These are phyloP conservation scores for Botrytis elliptica DNA, from an alignment of 2,329 filamentous ascomycete genomes.

Conservation along the genomic window DNA sequence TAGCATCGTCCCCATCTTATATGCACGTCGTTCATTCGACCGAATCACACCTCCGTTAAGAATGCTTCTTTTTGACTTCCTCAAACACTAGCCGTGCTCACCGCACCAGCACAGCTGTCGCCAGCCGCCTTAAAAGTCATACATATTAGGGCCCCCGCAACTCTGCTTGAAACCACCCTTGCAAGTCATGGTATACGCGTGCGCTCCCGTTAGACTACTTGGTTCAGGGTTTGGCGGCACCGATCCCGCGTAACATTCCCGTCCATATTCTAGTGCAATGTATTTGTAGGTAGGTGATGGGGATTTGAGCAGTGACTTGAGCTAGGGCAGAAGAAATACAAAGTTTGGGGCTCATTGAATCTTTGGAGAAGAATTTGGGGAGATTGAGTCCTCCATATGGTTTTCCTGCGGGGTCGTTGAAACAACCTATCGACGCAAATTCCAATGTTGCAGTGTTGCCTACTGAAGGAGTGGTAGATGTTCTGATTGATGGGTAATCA, in stretches of 20 bases:
- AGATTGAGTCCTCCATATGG: constrained; percentile 37
- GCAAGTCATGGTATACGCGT: constrained; percentile 26
- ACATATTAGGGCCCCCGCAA: constrained; percentile 40
- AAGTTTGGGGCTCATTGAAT: constrained; percentile 41
- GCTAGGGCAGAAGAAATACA: constrained; percentile 39
- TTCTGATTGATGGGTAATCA: constrained; percentile 7
- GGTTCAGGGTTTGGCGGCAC: constrained; percentile 26
- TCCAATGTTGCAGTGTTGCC: constrained; percentile 30
- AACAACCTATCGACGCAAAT: constrained; percentile 40
- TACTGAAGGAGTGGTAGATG: constrained; percentile 17
- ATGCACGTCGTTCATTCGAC: background rate
- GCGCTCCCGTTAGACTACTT: constrained; percentile 23
- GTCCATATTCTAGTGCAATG: constrained; percentile 40
- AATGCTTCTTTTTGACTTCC: background rate
- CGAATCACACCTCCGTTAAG: background rate
- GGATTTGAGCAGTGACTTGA: constrained; percentile 34
- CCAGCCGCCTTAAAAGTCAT: constrained; percentile 38
- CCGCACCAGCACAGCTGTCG: constrained; percentile 24
- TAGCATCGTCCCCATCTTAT: background rate
- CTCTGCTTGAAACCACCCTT: constrained; percentile 29
- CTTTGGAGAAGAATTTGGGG: constrained; percentile 38
- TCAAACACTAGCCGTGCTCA: background rate
- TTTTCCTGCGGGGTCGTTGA: constrained; percentile 29
- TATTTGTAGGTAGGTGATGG: constrained; percentile 37
- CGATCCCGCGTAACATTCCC: constrained; percentile 40